Conservation (phyloP, 2,329 filamentous ascomycete genomes). For the Bisporella sp. region DNA sequence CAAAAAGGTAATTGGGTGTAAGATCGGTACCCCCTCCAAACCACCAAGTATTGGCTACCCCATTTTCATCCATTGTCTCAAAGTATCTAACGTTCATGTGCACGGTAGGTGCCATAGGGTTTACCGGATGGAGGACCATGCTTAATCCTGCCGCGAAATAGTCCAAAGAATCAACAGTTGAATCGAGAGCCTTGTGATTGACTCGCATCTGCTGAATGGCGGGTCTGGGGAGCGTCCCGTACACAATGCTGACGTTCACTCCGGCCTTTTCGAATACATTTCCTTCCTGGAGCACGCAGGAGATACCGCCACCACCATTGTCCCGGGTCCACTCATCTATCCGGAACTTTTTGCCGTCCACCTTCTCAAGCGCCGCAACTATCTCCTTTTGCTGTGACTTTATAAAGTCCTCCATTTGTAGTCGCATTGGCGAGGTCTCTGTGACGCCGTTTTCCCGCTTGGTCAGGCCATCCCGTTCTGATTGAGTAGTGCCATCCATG, state of each 20-base stretch:
- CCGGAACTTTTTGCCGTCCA: slow-evolving; percentile 78
- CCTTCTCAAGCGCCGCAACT: slow-evolving; percentile 69
- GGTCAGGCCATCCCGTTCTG: slow-evolving; percentile 73
- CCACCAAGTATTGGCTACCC: slow-evolving; percentile 87
- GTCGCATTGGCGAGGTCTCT: slow-evolving; percentile 82
- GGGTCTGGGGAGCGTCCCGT: slow-evolving; percentile 78
- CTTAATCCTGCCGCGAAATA: slow-evolving; percentile 95
- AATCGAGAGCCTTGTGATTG: slow-evolving; percentile 84
- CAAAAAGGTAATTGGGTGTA: slow-evolving; percentile 89
- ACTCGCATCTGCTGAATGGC: slow-evolving; percentile 91
- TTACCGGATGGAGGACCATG: slow-evolving; percentile 85
- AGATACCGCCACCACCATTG: slow-evolving; percentile 87
- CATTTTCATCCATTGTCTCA: slow-evolving; percentile 83
- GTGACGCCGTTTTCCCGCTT: slow-evolving; percentile 74
- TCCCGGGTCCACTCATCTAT: slow-evolving; percentile 82
- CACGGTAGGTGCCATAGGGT: slow-evolving; percentile 95
- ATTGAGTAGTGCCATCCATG: slow-evolving; percentile 64
- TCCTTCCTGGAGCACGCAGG: slow-evolving; percentile 90
- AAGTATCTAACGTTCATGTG: slow-evolving; percentile 99
- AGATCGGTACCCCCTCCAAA: slow-evolving; percentile 93
- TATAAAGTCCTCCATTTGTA: slow-evolving; percentile 96
- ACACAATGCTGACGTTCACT: slow-evolving; percentile 91
- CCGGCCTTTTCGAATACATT: slow-evolving; percentile 98
- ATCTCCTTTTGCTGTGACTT: slow-evolving; percentile 89
- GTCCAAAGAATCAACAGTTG: slow-evolving; percentile 72